A percentile compares a stretch with the other conserved stretches of the same genome.
Conservation (phyloP, 345 rosid genomes). For the Excoecaria cochinchinensis region DNA sequence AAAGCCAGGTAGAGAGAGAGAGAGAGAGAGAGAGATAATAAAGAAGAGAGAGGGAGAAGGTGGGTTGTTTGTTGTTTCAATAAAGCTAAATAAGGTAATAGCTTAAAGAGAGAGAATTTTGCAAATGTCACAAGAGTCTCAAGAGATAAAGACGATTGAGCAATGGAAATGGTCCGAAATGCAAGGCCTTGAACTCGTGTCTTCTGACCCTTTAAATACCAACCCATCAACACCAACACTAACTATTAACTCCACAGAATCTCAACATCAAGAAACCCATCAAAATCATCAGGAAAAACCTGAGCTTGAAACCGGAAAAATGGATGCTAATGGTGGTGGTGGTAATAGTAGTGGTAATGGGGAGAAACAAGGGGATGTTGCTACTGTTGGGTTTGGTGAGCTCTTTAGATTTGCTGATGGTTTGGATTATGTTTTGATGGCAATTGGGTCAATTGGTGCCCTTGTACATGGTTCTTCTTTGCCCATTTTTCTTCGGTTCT, state of each 20-base stretch:
- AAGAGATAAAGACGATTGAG: constrained; percentile 69
- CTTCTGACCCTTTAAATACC: constrained; percentile 37
- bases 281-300: constrained; percentile 3
- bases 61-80: constrained; percentile 34
- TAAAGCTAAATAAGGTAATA: constrained; percentile 20
- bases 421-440: constrained; percentile 88
- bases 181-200: constrained; percentile 93
- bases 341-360: constrained; percentile 23
- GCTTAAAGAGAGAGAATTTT: constrained; percentile 18
- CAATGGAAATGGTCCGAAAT: constrained; percentile 98
- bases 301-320: constrained; percentile 32
- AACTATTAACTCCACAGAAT: constrained; percentile 5
- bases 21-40: constrained; percentile 37
- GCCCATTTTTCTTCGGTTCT: constrained; percentile 91
- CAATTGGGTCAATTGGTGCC: constrained; percentile 94
- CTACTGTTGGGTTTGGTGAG: constrained; percentile 65
- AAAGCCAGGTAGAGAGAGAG: constrained; percentile 15
- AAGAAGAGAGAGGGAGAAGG: constrained; percentile 27
- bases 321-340: constrained; percentile 42
- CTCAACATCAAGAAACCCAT: constrained; percentile 17
- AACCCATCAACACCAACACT: constrained; percentile 29
- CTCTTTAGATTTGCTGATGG: constrained; percentile 97
- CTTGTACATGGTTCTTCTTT: constrained; percentile 90
- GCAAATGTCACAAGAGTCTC: constrained; percentile 82
- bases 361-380: constrained; percentile 53